phyloP scores from a whole-genome alignment of 2,329 filamentous ascomycete genomes.

The Gyromitra esculenta region DNA sequence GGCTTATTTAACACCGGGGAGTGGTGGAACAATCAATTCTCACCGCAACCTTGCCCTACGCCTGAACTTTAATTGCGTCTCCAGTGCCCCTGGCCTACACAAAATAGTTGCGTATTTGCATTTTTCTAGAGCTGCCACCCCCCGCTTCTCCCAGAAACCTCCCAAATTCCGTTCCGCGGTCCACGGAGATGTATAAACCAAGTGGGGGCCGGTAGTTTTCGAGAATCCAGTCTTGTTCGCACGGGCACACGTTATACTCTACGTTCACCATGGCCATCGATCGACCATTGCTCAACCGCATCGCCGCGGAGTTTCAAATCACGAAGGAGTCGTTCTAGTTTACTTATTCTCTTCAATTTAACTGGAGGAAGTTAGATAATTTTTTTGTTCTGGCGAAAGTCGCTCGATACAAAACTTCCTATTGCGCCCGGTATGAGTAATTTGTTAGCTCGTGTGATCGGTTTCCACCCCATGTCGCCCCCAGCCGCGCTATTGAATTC shows the following conservation, averaged over 20 bases:
- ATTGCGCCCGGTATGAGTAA: background rate
- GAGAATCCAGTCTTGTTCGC: slow-evolving; percentile 15
- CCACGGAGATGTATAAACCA: slow-evolving; percentile 3
- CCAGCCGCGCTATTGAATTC: background rate
- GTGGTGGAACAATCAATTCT: slow-evolving; percentile 21
- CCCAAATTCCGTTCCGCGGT: slow-evolving; percentile 7
- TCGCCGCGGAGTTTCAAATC: background rate
- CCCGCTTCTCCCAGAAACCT: slow-evolving; percentile 13
- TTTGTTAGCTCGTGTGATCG: background rate
- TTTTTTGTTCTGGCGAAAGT: background rate
- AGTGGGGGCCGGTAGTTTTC: slow-evolving; percentile 27
- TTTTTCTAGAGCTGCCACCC: slow-evolving; percentile 8
- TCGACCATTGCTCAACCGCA: background rate
- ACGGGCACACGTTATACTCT: background rate
- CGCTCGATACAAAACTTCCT: background rate
- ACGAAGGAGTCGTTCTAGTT: background rate
- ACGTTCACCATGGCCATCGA: background rate
- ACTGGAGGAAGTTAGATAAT: background rate
- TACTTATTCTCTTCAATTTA: background rate
- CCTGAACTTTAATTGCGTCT: slow-evolving; percentile 41
- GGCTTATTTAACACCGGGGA: slow-evolving; percentile 20
- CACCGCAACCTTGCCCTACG: slow-evolving; percentile 29
- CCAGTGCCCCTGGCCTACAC: slow-evolving; percentile 7
- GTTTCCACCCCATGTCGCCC: background rate
- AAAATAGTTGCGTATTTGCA: background rate